Base-by-base conservation (phyloP, 495 filamentous ascomycete genomes). In the Talaromyces adpressus region DNA sequence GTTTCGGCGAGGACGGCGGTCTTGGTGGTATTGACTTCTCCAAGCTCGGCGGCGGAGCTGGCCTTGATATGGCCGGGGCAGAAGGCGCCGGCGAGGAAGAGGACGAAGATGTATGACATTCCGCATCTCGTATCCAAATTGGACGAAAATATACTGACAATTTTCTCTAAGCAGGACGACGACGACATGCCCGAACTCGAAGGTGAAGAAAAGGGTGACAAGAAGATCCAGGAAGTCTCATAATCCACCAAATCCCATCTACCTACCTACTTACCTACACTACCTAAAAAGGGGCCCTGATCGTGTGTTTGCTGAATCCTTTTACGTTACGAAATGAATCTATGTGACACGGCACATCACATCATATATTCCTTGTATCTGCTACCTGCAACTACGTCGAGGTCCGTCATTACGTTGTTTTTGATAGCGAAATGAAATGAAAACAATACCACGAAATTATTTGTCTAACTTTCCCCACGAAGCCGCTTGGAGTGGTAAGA, bases 1-100 rank as follows among this genome's bases (percentile, higher is more conserved):
- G 87, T 65, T 83, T 90, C 70, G 89, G 83, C 32, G 78, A 81
- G 77, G 70, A 68, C 30, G 74, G 74, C 49, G 78, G 72, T 59
- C 77, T 86, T 59, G 75, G 79, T 65, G 84, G 84, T 69, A 82
- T 86, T 71, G 83, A 97, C 76, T 96, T 97, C 87, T 94, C 90
- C 70, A 96, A 96, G 82, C 89, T 97, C 66, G 92, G 89, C 63
- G 85, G 81, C 29, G 82, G 68, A 27, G 73, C 68, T 3, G 79
- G 75, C 45, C 75, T 73, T 69, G 71, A 63, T 11, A 81, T 69
- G 34, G 66, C 74, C 66, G 80, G 78, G 45, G 65, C 73, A 53
- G 81, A 71, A 57, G 75, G 68, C 20, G 82, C 74, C 58, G 83
- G 71, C 18, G 87, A 81, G 20, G 87, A 83, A 16, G 85, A 82